phyloP scores from a whole-genome alignment of 768 basidiomycete genomes.

The Psilocybe cubensis region DNA sequence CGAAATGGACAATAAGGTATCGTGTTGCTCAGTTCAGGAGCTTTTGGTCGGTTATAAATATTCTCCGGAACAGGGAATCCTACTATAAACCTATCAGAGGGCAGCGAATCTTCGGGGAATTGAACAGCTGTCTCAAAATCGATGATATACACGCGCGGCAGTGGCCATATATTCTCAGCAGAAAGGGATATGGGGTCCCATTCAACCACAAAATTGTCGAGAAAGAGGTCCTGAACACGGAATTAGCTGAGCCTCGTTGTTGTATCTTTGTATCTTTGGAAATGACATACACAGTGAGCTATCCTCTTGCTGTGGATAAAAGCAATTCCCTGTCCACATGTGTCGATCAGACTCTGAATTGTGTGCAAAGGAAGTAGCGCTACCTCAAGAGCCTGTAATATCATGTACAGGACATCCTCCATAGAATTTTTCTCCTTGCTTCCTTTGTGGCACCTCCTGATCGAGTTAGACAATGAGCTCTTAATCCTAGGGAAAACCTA shows the following conservation, averaged over 20 bases:
- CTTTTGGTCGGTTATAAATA: neutral
- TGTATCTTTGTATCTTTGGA: too few species aligned
- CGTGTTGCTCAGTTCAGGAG: neutral
- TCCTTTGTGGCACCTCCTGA: neutral
- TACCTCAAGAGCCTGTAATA: conserved; percentile 16
- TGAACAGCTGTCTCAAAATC: conserved; percentile 5
- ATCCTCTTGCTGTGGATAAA: neutral
- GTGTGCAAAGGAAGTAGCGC: neutral
- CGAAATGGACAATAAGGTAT: neutral
- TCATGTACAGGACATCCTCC: conserved; percentile 10
- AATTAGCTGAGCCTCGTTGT: too few species aligned
- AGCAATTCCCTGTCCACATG: too few species aligned
- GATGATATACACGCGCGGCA: conserved; percentile 1
- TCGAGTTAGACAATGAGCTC: neutral
- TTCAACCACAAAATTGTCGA: neutral
- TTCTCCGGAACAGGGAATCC: neutral
- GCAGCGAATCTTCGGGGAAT: neutral
- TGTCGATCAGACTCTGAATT: neutral
- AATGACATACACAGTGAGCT: conserved; percentile 2
- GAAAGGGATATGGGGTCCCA: neutral
- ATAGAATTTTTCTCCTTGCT: neutral
- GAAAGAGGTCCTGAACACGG: conserved; percentile 4
- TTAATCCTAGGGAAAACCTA: conserved; percentile 1
- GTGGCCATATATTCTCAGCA: neutral
- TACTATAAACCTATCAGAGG: neutral